A percentile compares a stretch with the other conserved stretches of the same genome.
phyloP scores from a whole-genome alignment of 140 eudicot species.

The Erigeron philadelphicus region DNA sequence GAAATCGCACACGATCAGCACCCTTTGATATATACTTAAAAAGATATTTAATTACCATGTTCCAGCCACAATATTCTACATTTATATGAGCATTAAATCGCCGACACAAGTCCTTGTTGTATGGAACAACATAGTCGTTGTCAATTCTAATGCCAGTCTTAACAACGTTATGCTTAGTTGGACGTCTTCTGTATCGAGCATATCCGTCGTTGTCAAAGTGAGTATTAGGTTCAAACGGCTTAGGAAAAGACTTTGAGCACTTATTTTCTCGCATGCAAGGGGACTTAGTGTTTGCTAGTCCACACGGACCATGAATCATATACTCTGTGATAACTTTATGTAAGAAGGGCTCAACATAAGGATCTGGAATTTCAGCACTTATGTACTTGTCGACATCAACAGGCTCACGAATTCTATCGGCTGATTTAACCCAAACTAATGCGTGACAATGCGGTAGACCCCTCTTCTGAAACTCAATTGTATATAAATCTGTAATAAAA shows the following conservation, averaged over 20 bases:
- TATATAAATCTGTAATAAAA: not conserved
- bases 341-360: not conserved
- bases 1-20: not conserved
- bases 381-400: not conserved
- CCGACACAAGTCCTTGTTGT: not conserved
- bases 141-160: not conserved
- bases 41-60: not conserved
- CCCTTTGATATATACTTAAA: not conserved
- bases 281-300: not conserved
- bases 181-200: not conserved
- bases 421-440: not conserved
- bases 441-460: constrained; percentile 14
- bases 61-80: constrained; percentile 10
- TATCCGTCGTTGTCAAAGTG: not conserved
- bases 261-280: not conserved
- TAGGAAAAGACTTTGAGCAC: constrained; percentile 3
- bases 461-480: not conserved
- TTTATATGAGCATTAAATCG: constrained; percentile 3
- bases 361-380: constrained; percentile 2
- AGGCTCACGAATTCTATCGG: not conserved
- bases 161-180: not conserved
- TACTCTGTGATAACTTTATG: not conserved
- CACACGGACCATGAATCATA: constrained; percentile 23
- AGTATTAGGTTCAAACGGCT: not conserved
- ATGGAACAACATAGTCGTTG: not conserved